phyloP scores from a whole-genome alignment of 139 green algal genomes.

The Chlorella sp. region DNA sequence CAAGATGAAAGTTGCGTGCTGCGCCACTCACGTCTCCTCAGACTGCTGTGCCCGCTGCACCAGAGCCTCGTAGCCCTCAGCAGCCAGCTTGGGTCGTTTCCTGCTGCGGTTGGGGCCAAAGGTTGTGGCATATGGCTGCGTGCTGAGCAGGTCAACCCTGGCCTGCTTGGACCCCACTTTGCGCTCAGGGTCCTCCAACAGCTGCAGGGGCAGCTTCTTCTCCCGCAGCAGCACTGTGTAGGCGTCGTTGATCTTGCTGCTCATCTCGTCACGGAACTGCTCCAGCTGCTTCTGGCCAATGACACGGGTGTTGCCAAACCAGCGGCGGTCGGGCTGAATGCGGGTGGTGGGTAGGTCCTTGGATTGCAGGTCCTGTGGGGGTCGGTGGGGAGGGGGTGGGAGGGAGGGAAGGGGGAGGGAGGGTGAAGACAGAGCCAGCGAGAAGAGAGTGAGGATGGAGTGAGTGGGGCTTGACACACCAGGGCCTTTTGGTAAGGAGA shows the following conservation, averaged over 20 bases:
- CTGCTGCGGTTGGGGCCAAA: too few species aligned
- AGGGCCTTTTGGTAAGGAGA: too few species aligned
- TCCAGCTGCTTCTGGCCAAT: slow-evolving; percentile 96
- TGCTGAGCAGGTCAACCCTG: too few species aligned
- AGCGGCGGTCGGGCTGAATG: slow-evolving; percentile 93
- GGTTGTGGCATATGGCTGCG: too few species aligned
- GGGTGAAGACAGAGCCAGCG: too few species aligned
- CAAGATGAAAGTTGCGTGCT: too few species aligned
- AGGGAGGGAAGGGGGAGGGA: background rate
- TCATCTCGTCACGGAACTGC: slow-evolving; percentile 92
- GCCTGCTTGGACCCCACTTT: slow-evolving; percentile 27
- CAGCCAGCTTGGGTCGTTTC: slow-evolving; percentile 86
- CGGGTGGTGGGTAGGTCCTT: slow-evolving; percentile 91
- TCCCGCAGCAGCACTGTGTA: slow-evolving; percentile 93
- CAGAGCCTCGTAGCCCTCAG: too few species aligned
- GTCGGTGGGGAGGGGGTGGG: too few species aligned
- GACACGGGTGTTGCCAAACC: slow-evolving; percentile 97
- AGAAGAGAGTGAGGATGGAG: background rate
- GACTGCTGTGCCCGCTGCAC: too few species aligned
- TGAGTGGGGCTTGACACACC: too few species aligned
- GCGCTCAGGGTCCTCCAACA: slow-evolving; percentile 84
- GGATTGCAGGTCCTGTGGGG: slow-evolving; percentile 90
- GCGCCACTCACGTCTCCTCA: too few species aligned
- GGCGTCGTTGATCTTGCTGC: slow-evolving; percentile 77
- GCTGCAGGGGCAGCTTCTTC: slow-evolving; percentile 91